Evolutionary conservation across 305 asterid species (phyloP), one percentile per base, ranked within the genome.

Genomic region (Solanum aculeatissimum): DNA sequence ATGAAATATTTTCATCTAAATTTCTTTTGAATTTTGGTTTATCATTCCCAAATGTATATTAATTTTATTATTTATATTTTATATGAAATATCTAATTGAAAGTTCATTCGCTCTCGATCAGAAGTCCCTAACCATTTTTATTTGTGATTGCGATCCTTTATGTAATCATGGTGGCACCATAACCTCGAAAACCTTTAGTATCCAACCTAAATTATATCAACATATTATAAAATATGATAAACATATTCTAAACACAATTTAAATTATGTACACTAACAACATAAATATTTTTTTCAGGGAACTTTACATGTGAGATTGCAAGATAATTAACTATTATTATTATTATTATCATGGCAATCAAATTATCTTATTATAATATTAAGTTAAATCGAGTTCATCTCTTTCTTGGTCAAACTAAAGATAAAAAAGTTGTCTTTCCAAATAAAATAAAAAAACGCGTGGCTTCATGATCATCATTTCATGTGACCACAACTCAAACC

Each of bases 401-500:
- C 82, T 58, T 38, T 10, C 9, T 47, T 19, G 27, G 80, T 70
- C 68, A 72, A 55, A 51, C 9, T 83, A 57, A 43, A 72, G 47
- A 83, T 40, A 54, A 47, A 58, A 83, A 70, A 13, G 66, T 11
- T 6, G 0, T 42, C 25, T 70, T 83, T 72, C 15, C 18, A 16
- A 18, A 18, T 77, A 51, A 77, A 51, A 77, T 27, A 51, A 77
- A 25, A 58, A 27, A 27, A 11, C 27, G 94, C 94, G 92, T 90
- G 92, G 85, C 81, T 85, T 63, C 82, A 84, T 18, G n/a, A 27
- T 18, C 65, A 77, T 77, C 82, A 77, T 77, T 51, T 77, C 82
- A 77, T 87, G 90, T 87, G 92, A 88, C 91, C 90, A 85, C 82
- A 45, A 35, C 86, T 80, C 66, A 85, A 83, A 84, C 80, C 66